Conservation (phyloP, 2,329 filamentous ascomycete genomes). For the Fusarium hainanense region DNA sequence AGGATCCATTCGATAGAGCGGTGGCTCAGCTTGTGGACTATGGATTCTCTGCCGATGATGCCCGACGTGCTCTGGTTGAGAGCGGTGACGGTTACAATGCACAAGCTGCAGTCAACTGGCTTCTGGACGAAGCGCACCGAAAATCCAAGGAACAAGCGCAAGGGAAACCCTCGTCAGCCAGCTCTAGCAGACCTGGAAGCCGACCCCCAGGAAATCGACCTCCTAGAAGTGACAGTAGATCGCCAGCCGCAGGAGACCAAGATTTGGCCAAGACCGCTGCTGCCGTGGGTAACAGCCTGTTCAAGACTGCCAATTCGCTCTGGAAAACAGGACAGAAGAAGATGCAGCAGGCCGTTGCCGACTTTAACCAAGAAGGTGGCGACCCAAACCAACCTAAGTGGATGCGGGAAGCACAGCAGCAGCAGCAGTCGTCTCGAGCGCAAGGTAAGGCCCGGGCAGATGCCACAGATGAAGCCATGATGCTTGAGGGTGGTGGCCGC, state of each 20-base stretch:
- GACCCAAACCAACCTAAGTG: constrained; percentile 90
- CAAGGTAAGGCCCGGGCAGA: constrained; percentile 50
- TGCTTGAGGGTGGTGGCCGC: constrained; percentile 74
- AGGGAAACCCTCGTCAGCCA: constrained; percentile 60
- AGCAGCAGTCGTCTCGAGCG: constrained; percentile 57
- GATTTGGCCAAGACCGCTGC: constrained; percentile 86
- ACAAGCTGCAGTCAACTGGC: constrained; percentile 87
- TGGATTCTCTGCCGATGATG: constrained; percentile 88
- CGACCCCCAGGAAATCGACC: constrained; percentile 44
- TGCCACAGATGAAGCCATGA: constrained; percentile 78
- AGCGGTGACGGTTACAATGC: constrained; percentile 84
- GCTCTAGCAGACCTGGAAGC: constrained; percentile 42
- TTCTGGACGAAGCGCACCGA: constrained; percentile 90
- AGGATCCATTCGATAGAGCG: constrained; percentile 73
- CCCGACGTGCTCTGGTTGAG: constrained; percentile 81
- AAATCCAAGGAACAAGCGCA: constrained; percentile 80
- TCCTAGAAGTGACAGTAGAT: constrained; percentile 61
- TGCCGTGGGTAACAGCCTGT: constrained; percentile 82
- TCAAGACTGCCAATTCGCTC: constrained; percentile 93
- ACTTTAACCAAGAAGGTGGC: constrained; percentile 76
- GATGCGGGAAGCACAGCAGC: constrained; percentile 80
- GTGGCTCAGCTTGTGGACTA: constrained; percentile 93
- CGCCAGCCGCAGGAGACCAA: constrained; percentile 68
- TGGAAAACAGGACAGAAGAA: constrained; percentile 97
- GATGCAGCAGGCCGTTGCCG: constrained; percentile 89